Percentiles rank a stretch among this genome's conserved stretches.
These are phyloP conservation scores for Xylaria nigripes DNA, from an alignment of 495 filamentous ascomycete genomes.

Conservation along the genomic window DNA sequence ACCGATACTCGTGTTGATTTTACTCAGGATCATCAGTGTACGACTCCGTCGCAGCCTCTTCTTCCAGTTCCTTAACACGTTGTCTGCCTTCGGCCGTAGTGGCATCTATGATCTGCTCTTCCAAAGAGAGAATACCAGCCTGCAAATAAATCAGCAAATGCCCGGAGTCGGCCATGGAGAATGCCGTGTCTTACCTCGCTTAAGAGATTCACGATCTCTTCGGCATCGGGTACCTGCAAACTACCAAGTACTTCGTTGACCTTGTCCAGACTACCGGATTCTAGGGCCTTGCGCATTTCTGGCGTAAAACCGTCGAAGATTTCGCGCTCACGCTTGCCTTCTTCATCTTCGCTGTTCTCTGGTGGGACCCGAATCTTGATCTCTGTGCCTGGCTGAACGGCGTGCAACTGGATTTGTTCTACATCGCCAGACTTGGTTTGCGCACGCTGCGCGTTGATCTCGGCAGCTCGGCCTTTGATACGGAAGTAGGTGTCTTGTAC, in stretches of 20 bases:
- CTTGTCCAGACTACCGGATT: conserved; percentile 78
- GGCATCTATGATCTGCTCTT: conserved; percentile 88
- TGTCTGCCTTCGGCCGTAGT: conserved; percentile 86
- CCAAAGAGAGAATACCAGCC: conserved; percentile 84
- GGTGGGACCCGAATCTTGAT: conserved; percentile 83
- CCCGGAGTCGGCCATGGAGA: neutral
- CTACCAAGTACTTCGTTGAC: conserved; percentile 96
- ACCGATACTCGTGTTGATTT: neutral
- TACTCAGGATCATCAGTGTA: conserved; percentile 32
- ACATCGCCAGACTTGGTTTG: conserved; percentile 58
- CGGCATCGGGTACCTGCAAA: conserved; percentile 88
- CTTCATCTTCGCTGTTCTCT: conserved; percentile 53
- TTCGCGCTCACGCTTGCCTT: conserved; percentile 55
- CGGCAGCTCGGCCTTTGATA: conserved; percentile 69
- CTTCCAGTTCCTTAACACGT: conserved; percentile 70
- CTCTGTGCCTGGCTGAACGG: conserved; percentile 84
- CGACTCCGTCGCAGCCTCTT: conserved; percentile 29
- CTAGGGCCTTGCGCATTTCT: conserved; percentile 70
- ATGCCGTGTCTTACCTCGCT: conserved; percentile 49
- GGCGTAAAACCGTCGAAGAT: conserved; percentile 80
- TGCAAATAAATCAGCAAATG: conserved; percentile 15
- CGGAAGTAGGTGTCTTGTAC: conserved; percentile 76
- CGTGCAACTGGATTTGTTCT: conserved; percentile 97
- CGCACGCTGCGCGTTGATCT: conserved; percentile 59
- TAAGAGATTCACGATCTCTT: conserved; percentile 77